Evolutionary conservation across 176 grass and related monocot species (phyloP), one percentile per base, ranked within the genome.

Genomic region (Oryza glumipatula): DNA sequence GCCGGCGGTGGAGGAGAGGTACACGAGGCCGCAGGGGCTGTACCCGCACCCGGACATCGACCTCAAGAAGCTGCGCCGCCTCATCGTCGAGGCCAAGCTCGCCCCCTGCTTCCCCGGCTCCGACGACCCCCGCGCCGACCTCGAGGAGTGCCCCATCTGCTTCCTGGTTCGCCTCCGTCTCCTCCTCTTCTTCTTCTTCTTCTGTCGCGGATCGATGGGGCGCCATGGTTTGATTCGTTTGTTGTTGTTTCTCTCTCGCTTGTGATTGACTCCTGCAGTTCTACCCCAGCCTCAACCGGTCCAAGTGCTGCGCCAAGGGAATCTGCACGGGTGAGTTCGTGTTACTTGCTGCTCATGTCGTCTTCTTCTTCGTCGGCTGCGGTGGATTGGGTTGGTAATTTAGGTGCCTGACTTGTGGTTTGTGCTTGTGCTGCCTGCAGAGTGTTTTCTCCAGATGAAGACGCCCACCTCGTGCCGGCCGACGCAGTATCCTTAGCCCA

Each of bases 401-500:
- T 32, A 32, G 58, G 38, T 63, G 33, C 49, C 41, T 84, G 72
- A 73, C 39, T 39, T 38, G 24, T 48, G 58, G 6, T 80, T 80
- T 13, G 30, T 32, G 39, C 39, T 80, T 39, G 0, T 84, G 32
- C 75, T 84, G 32, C 75, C 7, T 77, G 64, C 89, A 98, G 96
- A 98, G 87, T 98, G 96, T 78, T 98, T 98, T 87, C 96, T 98
- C 70, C 96, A 95, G 87, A 90, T 98, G 88, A 98, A 92, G 70
- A 91, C 93, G 9, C 83, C 88, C 32, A 87, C 80, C 81, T 83
- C 89, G 6, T 88, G 88, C 91, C 86, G 91, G 0, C 89, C 84
- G 3, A 90, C 94, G 26, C 78, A 87, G 96, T 99, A 96, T 95
- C 93, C 96, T 92, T 91, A 39, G 13, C 11, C 39, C 19, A n/a